Evolutionary conservation across 73 alveolate species (phyloP), one percentile per base, ranked within the genome.

Genomic region (Halteria grandinella): DNA sequence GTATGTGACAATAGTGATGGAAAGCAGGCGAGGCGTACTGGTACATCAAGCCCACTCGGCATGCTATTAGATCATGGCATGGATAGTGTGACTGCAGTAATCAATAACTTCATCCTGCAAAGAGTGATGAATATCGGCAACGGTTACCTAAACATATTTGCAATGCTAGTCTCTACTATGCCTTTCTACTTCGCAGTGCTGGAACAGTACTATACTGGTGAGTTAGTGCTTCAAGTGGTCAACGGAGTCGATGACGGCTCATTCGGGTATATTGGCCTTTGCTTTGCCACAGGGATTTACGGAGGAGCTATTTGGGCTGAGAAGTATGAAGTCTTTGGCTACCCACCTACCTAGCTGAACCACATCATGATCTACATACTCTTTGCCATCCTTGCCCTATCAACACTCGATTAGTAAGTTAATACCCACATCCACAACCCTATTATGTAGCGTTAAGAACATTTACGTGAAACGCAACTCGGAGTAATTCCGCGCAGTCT

Each of bases 51-150:
- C 20, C 96, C 97, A 10, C 63, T 90, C 75, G 97, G 98, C 11
- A 79, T 90, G 93, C 79, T 93, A 29, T 69, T 93, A 62, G 98
- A 90, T 72, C 97, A 90, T 79, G 97, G 97, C 18, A 75, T 88
- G 55, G 97, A 93, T 75, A 77, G 86, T 41, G 33, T 81, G 31
- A 80, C 79, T 11, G 51, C 89, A 11, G 32, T 79, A 28, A 23
- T 66, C 6, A 20, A 23, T 44, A 39, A 21, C 1, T 1, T 79
- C 23, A 32, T 73, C 0, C 24, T 57, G 2, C 12, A 18, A 10
- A 79, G 76, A 28, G 14, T 43, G 10, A 15, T 48, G 1, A 73
- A 77, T 45, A 23, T 77, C 15, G 81, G 86, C 20, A 75, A 27
- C 20, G 21, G 25, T 32, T 29, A 40, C 49, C 20, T 8, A 31